Base-by-base conservation (phyloP, 2,329 filamentous ascomycete genomes). In the Penicillium paneum region DNA sequence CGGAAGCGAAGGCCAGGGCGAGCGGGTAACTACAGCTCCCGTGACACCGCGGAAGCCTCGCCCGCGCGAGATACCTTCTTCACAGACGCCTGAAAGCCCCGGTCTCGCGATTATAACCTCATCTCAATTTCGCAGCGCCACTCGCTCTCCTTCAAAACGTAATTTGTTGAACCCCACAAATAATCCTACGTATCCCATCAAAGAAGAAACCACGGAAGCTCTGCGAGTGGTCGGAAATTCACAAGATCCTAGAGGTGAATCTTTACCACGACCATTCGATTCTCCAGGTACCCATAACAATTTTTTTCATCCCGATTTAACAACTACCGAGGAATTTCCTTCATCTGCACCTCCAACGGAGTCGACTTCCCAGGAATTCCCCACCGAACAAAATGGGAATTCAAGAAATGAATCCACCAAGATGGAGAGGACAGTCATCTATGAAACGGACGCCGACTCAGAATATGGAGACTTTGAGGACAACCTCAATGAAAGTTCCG, bases 81-180 rank as follows among this genome's bases (percentile, higher is more conserved):
- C 74, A 7, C 74, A 76, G 38, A 76, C 74, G 8, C 74, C 74
- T 1, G 73, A 76, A 59, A 76, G 73, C 41, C 73, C 74, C 19
- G 70, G 69, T 2, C 42, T 75, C 13, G 64, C 66, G 11, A 57
- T 73, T n/a, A 67, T 73, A 29, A 67, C 71, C n/a, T 69, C 71
- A 10, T 72, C 68, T 31, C 67, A 71, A 41, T 69, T 72, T 38
- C 63, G 59, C 19, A 53, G 55, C 28, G 64, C 66, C 11, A 66
- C 64, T 45, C 62, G 61, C 21, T 70, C 67, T 43, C 66, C 70
- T 6, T 46, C 65, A 3, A 68, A 65, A 53, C 55, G 19, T n/a
- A 38, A 47, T 7, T 42, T 48, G 15, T 49, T 17, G 13, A 50
- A 52, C 4, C 35, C 48, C 5, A 28, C 34, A 3, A 36, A 46